phyloP scores from a whole-genome alignment of 108 stramenopile species.

The Ochromonas danica region DNA sequence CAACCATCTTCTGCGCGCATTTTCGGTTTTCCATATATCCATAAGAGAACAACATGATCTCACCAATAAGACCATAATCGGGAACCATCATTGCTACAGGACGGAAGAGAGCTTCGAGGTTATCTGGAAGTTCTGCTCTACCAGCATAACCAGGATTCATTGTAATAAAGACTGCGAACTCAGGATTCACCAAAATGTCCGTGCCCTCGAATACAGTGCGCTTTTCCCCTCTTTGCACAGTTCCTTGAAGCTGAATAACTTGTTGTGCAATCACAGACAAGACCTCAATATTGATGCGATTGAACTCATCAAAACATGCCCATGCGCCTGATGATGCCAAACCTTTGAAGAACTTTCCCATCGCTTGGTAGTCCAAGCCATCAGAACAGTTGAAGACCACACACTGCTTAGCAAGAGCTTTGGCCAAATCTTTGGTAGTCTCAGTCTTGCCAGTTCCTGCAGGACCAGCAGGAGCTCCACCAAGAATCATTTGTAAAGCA shows the following conservation, averaged over 20 bases:
- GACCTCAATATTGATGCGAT: conserved; percentile 61
- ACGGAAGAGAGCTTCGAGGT: conserved; percentile 66
- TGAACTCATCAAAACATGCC: conserved; percentile 61
- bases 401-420: conserved; percentile 53
- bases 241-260: conserved; percentile 63
- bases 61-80: conserved; percentile 66
- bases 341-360: conserved; percentile 56
- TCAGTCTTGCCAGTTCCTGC: conserved; percentile 57
- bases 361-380: conserved; percentile 60
- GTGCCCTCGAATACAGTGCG: conserved; percentile 62
- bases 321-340: conserved; percentile 55
- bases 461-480: conserved; percentile 56
- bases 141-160: conserved; percentile 76
- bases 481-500: conserved; percentile 57
- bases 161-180: conserved; percentile 67
- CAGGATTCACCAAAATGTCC: conserved; percentile 59
- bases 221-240: conserved; percentile 53
- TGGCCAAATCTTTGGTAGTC: conserved; percentile 45
- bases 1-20: conserved; percentile 67
- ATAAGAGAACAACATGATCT: conserved; percentile 69
- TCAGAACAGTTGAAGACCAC: conserved; percentile 65
- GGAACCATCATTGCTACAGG: conserved; percentile 74
- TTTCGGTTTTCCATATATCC: conserved; percentile 63
- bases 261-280: conserved; percentile 65
- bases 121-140: conserved; percentile 63